Evolutionary conservation across 345 rosid species (phyloP), one percentile per base, ranked within the genome.

Genomic region (Luvunga scandens): DNA sequence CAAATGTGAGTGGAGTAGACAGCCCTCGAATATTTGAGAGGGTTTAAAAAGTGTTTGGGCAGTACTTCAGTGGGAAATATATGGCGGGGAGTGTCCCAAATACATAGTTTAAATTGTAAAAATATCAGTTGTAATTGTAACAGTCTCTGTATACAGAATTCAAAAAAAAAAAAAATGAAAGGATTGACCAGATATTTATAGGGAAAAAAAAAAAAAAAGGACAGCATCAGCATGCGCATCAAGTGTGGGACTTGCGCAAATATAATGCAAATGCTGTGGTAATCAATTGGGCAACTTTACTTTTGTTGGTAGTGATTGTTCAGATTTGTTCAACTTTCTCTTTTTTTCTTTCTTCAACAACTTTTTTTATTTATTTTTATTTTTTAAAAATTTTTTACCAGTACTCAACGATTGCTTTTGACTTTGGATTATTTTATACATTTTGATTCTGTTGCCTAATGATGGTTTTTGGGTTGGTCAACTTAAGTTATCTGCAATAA

Each of bases 161-260:
- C n/a, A n/a, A n/a, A n/a, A n/a, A n/a, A n/a, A n/a, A n/a, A n/a
- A n/a, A n/a, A n/a, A 8, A 69, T 28, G 59, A 71, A 19, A 18
- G 19, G 28, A 63, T 45, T 61, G 70, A 53, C 64, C 45, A 31
- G 18, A 9, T n/a, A n/a, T n/a, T 67, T 31, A 7, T 5, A 21
- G 21, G 30, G 45, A 27, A 21, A 13, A 24, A 31, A n/a, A n/a
- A 28, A 27, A 21, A 13, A 18, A 31, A 38, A 7, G 25, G 45
- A 33, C 10, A 62, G 84, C 50, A 12, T 14, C 50, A 12, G 50
- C 86, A 81, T 73, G 79, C 60, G 81, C 79, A 76, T 81, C 75
- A 78, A 62, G 25, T 79, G 83, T 68, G 80, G 83, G 84, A 79
- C 78, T 80, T 45, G 63, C 34, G 8, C 64, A 66, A 7, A 24